Conservation (phyloP, 225 moss, liverwort and hornwort genomes). For the Pleurozium schreberi region DNA sequence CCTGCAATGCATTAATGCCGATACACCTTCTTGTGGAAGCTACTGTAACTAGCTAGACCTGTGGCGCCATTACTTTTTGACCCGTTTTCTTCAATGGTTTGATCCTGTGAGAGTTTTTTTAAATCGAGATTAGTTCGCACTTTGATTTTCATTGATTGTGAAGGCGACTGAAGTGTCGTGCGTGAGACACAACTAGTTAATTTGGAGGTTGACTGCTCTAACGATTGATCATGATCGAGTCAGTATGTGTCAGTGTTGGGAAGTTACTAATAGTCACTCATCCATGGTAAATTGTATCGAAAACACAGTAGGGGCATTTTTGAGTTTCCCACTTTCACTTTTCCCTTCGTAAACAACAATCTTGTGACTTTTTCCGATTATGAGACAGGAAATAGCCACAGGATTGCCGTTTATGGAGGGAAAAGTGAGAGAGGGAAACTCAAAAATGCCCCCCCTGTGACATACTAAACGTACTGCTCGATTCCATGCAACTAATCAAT, state of each 20-base stretch:
- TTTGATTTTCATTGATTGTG: not conserved
- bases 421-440: too few relatives aligned
- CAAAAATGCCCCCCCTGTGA: too few relatives aligned
- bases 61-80: too few relatives aligned
- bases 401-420: too few relatives aligned
- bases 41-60: too few relatives aligned
- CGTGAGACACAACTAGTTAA: not conserved
- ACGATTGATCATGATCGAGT: not conserved
- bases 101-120: not conserved
- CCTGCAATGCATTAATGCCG: too few relatives aligned
- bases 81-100: not conserved
- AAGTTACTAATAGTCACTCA: not conserved
- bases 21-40: not conserved
- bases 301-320: too few relatives aligned
- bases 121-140: not conserved
- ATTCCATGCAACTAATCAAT: not conserved
- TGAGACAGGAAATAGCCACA: too few relatives aligned
- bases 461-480: not conserved
- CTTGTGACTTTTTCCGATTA: too few relatives aligned
- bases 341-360: too few relatives aligned
- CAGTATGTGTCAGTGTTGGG: not conserved
- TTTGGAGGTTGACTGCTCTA: not conserved
- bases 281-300: not conserved
- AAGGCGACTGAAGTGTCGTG: not conserved
- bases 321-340: too few relatives aligned